Conservation (phyloP, 23 red algal species). For the Gracilaria caudata region DNA sequence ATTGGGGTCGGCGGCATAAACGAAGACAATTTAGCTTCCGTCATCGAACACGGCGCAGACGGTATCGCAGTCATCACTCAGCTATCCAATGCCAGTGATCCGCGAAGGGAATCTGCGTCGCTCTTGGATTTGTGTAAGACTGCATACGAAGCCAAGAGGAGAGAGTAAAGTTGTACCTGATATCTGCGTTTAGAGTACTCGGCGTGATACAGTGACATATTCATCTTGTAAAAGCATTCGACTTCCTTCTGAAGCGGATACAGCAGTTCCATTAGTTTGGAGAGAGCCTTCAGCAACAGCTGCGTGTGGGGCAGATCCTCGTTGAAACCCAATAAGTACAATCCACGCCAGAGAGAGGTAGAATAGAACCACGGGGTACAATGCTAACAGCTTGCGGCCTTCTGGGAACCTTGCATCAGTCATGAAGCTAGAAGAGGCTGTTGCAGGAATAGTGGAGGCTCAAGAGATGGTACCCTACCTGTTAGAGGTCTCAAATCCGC, state of each 20-base stretch:
- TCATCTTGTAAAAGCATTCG: background rate
- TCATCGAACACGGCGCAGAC: slow-evolving; percentile 60
- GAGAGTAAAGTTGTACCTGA: background rate
- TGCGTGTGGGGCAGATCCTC: slow-evolving; percentile 25
- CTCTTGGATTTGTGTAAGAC: slow-evolving; percentile 13
- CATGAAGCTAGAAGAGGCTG: slow-evolving; percentile 88
- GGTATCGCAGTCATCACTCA: slow-evolving; percentile 79
- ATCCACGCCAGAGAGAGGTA: slow-evolving; percentile 93
- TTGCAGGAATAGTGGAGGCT: background rate
- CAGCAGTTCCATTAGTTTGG: background rate
- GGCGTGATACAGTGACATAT: background rate
- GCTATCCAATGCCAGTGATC: slow-evolving; percentile 47
- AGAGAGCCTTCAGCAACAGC: slow-evolving; percentile 24
- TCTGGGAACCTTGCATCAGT: slow-evolving; percentile 86
- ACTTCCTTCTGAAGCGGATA: background rate
- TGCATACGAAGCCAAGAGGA: background rate
- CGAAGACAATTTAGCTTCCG: slow-evolving; percentile 25
- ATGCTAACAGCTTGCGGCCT: slow-evolving; percentile 86
- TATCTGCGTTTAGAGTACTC: background rate
- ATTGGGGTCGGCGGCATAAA: slow-evolving; percentile 79
- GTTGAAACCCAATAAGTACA: slow-evolving; percentile 95
- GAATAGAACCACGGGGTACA: slow-evolving; percentile 93
- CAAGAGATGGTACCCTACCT: background rate
- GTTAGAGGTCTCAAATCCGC: background rate
- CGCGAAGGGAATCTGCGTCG: slow-evolving; percentile 1